Base-by-base conservation (phyloP, 2,329 filamentous ascomycete species). In the Aspergillus pseudonomiae region DNA sequence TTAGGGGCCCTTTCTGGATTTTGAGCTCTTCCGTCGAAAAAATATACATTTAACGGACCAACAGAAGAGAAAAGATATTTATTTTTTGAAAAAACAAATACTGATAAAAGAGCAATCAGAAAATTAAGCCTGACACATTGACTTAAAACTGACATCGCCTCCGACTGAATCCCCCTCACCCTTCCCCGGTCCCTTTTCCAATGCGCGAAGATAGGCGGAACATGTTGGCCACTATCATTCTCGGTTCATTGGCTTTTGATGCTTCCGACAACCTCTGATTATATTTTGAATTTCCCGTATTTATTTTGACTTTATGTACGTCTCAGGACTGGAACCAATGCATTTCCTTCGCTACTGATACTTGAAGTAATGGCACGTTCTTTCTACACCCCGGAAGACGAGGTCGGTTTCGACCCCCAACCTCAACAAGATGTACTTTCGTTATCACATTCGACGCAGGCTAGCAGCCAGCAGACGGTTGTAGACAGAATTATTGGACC, bases 131-230 rank as follows among this genome's bases (percentile, higher is more conserved):
- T 64, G 67, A 67, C 73, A 73, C 70, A 73, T 72, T 71, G 69
- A 60, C 67, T 74, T 75, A 75, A 75, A 74, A 72, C 69, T 72
- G 67, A 69, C 68, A 69, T 71, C 72, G 67, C 66, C 62, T 73
- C 71, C 71, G 67, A 71, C 68, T 66, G 71, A 61, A 65, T 63
- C 63, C 70, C 67, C 63, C 61, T 63, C 63, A 66, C 66, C 63
- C 67, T 68, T 65, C 24, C 59, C 68, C 63, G 63, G 64, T 66
- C 63, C 67, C 60, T 65, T 70, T 70, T 48, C 56, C 57, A 69
- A 66, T 67, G 57, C 65, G 63, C 63, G 57, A 56, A 61, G 50
- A 58, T 60, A 56, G 60, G 65, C 62, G 53, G 55, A 63, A 57
- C 52, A 70, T 70, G 67, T 56, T 65, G 57, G 53, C 63, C 59